Evolutionary conservation across 169 alveolate genomes (phyloP), one percentile per base, ranked within the genome.

Genomic region (Condylostoma magnum): DNA sequence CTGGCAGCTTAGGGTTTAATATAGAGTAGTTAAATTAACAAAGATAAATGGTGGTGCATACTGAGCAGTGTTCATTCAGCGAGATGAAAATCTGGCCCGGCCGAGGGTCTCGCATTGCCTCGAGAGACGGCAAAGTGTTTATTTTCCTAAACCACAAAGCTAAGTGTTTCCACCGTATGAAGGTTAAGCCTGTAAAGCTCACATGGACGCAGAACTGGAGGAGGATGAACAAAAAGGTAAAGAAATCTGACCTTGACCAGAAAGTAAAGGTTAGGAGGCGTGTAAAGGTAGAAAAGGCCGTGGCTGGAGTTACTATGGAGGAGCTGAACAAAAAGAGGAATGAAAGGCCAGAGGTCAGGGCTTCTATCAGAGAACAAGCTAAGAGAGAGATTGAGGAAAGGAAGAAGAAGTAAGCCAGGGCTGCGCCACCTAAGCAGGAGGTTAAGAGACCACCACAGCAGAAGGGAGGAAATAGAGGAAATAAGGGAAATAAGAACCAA

Each of bases 31-130:
- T n/a, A n/a, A n/a, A n/a, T n/a, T n/a, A n/a, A n/a, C n/a, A n/a
- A n/a, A n/a, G n/a, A 78, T 43, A 77, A 74, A 89, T 89, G 94
- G 94, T 89, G 63, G 73, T 96, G 65, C 96, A 95, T 93, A 96
- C 99, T 68, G 99, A 95, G 77, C 93, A 94, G 57, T 97, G 99
- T 92, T 87, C 97, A 76, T 97, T 90, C 93, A 84, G 96, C 77
- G 99, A 97, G 83, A 95, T 93, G 94, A 95, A 98, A 90, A 94
- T 97, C 71, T 97, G 96, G 85, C 99, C 99, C 30, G 99, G 99
- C 41, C 91, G 99, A 69, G 99, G 99, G 28, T 94, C 91, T 77
- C 93, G 95, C 84, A 95, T 92, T 78, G 96, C 93, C 58, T 96
- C 99, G 50, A 92, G 95, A 77, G 99, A 96, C 84, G 99, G 99